Evolutionary conservation across 2,329 filamentous ascomycete species (phyloP), one percentile per base, ranked within the genome.

Genomic region (Scedosporium aurantiacum): DNA sequence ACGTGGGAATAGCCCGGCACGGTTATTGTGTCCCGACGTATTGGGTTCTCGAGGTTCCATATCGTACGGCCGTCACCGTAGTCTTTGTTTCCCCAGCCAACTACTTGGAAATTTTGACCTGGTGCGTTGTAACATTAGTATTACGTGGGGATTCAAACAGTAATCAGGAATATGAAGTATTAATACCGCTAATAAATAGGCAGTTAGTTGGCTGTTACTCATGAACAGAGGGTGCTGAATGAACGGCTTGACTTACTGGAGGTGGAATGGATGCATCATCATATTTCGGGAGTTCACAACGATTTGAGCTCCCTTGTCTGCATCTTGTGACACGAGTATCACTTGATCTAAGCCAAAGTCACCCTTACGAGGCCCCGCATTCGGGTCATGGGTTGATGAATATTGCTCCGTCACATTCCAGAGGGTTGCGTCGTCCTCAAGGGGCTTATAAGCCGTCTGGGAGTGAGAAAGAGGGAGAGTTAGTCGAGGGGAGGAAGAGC

Each of bases 61-160:
- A 4, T 66, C 56, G 23, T 70, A 61, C 62, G 45, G 52, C 60
- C 27, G 65, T 60, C 21, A 62, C 25, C 73, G 55, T 75, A 75
- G 1, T 73, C 73, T 1, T 67, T 68, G 0, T 62, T 61, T 0
- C 66, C 71, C 40, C 74, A 71, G 0, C 66, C 45, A 1, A 75
- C 66, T 45, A 81, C 72, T 65, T 82, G 82, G 71, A 85, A 82
- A 52, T 75, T 75, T 69, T 84, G 81, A 0, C 82, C 82, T 57
- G 28, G 2, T 2, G 32, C 10, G 32, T 12, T 37, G 32, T 37
- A 12, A 37, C 10, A 14, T 37, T 37, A 37, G 32, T 37, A 37
- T 10, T 37, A 2, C 32, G 32, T 37, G 32, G 32, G 10, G 32
- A 28, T 37, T 37, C 32, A 8, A 37, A 37, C 32, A 10, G 14